Base-by-base conservation (phyloP, 768 basidiomycete genomes). In the Daedaleopsis nitida region DNA sequence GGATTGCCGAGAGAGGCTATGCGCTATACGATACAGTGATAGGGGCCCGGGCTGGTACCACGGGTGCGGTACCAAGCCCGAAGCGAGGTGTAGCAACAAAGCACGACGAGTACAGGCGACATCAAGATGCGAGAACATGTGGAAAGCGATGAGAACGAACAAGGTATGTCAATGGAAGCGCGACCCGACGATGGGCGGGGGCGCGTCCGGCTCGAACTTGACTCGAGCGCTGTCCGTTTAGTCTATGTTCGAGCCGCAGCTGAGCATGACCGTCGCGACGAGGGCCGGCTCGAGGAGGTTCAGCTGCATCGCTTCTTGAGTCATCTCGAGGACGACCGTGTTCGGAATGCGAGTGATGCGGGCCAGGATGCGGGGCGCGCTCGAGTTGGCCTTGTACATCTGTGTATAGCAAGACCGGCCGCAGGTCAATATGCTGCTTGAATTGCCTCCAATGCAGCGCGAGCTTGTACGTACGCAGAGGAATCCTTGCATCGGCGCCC, bases 221-320 rank as follows among this genome's bases (percentile, higher is more conserved):
- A 32, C 27, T 7, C 27, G 27, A 32, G n/a, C 17, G 44, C 4
- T 14, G 44, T 10, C 17, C 44, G 44, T 43, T 14, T 27, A 88
- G 64, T 88, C 87, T 23, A 89, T 83, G 71, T 77, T 83, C 57
- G 80, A 81, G n/a, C 87, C 87, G 52, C 78, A 85, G 59, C 83
- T 83, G 47, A 89, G 74, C 23, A 89, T 74, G 6, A 83, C 65
- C 0, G 83, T 78, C 0, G 83, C 85, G 11, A 83, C 75, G 27
- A 88, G 68, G 58, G 77, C 72, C 9, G 77, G 69, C 23, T 88
- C 83, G 5, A 87, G 74, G 17, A 89, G 77, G 16, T 80, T 81
- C 9, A 80, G 74, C 58, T 84, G 80, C 35, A 87, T 73, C 14
- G 83, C 85, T 47, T 83, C 79, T 1, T 80, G 72, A 2, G 84